Percentiles rank a stretch among this genome's conserved stretches.
These are phyloP conservation scores for Cicer chorassanicum DNA, from an alignment of 306 rosid genomes.

Conservation along the genomic window DNA sequence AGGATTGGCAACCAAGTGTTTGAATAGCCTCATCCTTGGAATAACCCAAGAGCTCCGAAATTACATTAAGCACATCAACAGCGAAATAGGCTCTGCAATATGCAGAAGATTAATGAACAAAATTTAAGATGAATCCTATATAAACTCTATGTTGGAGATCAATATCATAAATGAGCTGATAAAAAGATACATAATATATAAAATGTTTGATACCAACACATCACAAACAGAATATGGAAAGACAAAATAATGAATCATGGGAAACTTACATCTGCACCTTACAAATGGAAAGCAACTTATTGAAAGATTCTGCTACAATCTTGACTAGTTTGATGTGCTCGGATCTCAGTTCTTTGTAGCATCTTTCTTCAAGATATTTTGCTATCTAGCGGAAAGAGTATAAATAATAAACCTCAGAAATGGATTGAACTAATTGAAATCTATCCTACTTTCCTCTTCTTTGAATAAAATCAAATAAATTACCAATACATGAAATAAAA, in stretches of 20 bases:
- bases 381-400: constrained; percentile 65
- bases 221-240: constrained; percentile 19
- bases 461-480: not conserved
- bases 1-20: constrained; percentile 84
- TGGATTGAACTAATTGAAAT: constrained; percentile 26
- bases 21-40: constrained; percentile 74
- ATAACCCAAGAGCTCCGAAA: constrained; percentile 72
- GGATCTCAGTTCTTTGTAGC: constrained; percentile 79
- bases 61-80: constrained; percentile 75
- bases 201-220: constrained; percentile 18
- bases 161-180: constrained; percentile 4
- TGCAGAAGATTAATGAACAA: constrained; percentile 10
- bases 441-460: not conserved
- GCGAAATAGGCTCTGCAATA: constrained; percentile 85
- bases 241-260: constrained; percentile 22
- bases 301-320: constrained; percentile 71
- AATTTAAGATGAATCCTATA: constrained; percentile 4
- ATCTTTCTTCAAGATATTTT: constrained; percentile 93
- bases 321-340: constrained; percentile 70
- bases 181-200: constrained; percentile 16
- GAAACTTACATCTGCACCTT: constrained; percentile 93
- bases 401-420: constrained; percentile 43
- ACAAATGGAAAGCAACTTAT: constrained; percentile 82
- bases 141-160: not conserved
- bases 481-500: constrained; percentile 13